These are phyloP conservation scores for Mycena maculata DNA, from an alignment of 768 basidiomycete genomes.

Conservation along the genomic window DNA sequence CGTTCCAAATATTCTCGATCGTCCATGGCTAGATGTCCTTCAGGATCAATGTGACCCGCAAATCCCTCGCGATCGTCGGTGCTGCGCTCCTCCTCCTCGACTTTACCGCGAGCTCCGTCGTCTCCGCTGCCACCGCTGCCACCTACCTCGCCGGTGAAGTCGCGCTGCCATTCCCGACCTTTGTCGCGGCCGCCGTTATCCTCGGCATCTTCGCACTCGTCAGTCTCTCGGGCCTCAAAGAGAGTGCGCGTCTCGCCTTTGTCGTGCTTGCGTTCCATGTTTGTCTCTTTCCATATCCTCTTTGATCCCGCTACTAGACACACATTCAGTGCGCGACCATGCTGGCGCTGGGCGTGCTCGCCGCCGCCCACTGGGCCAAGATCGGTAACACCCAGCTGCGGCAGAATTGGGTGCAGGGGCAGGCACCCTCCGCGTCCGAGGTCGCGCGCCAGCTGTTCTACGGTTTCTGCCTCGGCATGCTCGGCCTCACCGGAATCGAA, in stretches of 20 bases:
- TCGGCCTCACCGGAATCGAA: slow-evolving; percentile 80
- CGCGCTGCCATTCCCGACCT: slow-evolving; percentile 64
- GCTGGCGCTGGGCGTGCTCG: slow-evolving; percentile 61
- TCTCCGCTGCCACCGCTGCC: slow-evolving; percentile 79
- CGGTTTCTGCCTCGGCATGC: slow-evolving; percentile 77
- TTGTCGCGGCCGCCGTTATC: slow-evolving; percentile 63
- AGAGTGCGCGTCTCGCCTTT: slow-evolving; percentile 71
- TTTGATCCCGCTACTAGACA: no score
- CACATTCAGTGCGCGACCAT: slow-evolving; percentile 55
- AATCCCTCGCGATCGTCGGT: slow-evolving; percentile 70
- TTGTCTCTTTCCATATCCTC: no score
- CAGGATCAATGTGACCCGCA: slow-evolving; percentile 73
- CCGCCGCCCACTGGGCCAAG: slow-evolving; percentile 62
- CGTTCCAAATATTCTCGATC: no score
- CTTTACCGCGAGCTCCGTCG: slow-evolving; percentile 74
- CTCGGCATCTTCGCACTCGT: slow-evolving; percentile 64
- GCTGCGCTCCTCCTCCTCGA: slow-evolving; percentile 79
- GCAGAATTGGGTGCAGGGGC: slow-evolving; percentile 65
- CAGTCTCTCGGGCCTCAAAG: slow-evolving; percentile 68
- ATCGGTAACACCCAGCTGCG: slow-evolving; percentile 60
- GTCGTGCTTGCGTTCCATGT: slow-evolving; percentile 73
- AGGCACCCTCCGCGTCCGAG: slow-evolving; percentile 41
- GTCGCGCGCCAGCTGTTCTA: slow-evolving; percentile 65
- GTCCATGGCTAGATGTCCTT: no score
- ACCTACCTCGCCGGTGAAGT: slow-evolving; percentile 77